Percentiles rank a stretch among this genome's conserved stretches.
Conservation (phyloP, 495 filamentous ascomycete species). For the Hyaloscypha bicolor region DNA sequence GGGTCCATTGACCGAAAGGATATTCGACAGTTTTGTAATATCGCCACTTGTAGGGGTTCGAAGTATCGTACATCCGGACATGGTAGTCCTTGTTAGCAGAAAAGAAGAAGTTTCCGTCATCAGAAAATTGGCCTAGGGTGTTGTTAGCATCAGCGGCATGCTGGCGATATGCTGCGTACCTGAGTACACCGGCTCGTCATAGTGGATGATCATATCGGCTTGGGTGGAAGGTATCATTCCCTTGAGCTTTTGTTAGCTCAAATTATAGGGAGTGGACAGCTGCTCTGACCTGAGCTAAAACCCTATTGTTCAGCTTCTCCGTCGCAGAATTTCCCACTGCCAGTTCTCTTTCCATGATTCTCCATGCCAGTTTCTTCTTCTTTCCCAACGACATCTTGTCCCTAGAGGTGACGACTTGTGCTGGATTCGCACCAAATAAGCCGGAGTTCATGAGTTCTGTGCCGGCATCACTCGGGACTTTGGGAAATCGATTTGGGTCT, state of each 20-base stretch:
- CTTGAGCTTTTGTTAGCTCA: slow-evolving; percentile 29
- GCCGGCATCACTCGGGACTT: slow-evolving; percentile 77
- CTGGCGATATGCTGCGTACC: slow-evolving; percentile 49
- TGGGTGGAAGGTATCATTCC: slow-evolving; percentile 69
- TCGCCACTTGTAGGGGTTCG: slow-evolving; percentile 92
- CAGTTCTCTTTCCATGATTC: slow-evolving; percentile 78
- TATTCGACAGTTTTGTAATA: slow-evolving; percentile 93
- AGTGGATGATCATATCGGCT: slow-evolving; percentile 88
- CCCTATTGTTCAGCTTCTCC: slow-evolving; percentile 56
- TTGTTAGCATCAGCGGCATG: slow-evolving; percentile 55
- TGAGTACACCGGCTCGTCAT: slow-evolving; percentile 6
- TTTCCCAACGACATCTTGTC: slow-evolving; percentile 43
- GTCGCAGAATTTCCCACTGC: slow-evolving; percentile 58
- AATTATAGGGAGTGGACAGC: slow-evolving; percentile 17
- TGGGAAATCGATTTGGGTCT: slow-evolving; percentile 60
- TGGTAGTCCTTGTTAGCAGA: slow-evolving; percentile 90
- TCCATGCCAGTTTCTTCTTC: slow-evolving; percentile 63
- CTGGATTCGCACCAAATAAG: slow-evolving; percentile 67
- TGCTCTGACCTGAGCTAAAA: slow-evolving; percentile 70
- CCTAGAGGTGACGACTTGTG: slow-evolving; percentile 44
- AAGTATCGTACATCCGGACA: slow-evolving; percentile 97
- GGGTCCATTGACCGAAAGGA: slow-evolving; percentile 88
- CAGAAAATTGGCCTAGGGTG: slow-evolving; percentile 78
- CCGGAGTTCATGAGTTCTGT: slow-evolving; percentile 77
- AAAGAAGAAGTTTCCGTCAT: slow-evolving; percentile 98